A percentile compares a stretch with the other conserved stretches of the same genome.
Evolutionary conservation across 257 asterid species (phyloP).

Genomic region (Solanum neorickii): DNA sequence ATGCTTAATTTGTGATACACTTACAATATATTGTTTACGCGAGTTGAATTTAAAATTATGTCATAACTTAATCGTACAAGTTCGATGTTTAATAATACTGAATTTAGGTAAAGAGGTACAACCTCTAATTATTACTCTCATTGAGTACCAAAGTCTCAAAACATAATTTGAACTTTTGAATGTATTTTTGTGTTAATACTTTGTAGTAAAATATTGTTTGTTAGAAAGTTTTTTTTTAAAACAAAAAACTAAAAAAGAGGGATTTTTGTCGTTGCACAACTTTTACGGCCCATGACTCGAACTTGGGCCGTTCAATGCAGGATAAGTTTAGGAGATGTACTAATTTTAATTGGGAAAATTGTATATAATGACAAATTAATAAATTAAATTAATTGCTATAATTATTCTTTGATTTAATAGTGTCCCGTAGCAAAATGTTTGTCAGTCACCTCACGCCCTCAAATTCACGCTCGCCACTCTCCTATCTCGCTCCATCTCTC

Average conservation of each 20-base stretch:
- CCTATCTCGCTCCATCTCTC: too few species aligned
- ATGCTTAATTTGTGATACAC: neutral
- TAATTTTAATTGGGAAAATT: too few species aligned
- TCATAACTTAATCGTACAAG: neutral
- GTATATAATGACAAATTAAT: too few species aligned
- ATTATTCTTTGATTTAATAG: too few species aligned
- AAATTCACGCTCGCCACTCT: too few species aligned
- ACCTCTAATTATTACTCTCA: neutral
- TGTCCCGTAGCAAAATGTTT: too few species aligned
- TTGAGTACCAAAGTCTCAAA: neutral
- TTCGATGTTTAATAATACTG: neutral
- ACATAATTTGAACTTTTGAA: neutral
- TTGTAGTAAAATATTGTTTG: neutral
- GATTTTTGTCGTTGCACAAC: neutral
- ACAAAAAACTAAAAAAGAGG: neutral
- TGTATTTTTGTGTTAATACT: neutral
- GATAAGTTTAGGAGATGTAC: neutral
- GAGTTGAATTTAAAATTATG: neutral
- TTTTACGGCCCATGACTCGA: neutral
- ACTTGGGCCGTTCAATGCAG: neutral
- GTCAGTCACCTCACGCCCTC: too few species aligned
- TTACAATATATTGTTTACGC: too few species aligned
- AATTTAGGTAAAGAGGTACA: too few species aligned
- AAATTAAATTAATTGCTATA: too few species aligned
- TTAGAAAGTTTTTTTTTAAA: too few species aligned